A percentile compares a stretch with the other conserved stretches of the same genome.
Conservation (phyloP, 2,329 filamentous ascomycete genomes). For the Juglanconis sp. region DNA sequence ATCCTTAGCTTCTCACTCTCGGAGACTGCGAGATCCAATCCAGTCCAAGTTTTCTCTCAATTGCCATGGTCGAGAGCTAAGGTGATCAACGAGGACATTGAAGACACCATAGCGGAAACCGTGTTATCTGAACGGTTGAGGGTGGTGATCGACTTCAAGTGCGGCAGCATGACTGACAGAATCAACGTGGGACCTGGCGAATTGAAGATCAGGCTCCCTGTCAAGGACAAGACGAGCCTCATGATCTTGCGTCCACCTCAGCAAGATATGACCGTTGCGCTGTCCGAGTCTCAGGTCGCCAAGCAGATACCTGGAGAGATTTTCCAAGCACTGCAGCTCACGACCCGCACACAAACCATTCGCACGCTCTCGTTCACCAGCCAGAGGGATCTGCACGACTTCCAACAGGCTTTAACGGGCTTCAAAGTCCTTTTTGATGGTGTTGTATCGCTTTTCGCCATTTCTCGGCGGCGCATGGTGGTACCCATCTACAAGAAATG, state of each 20-base stretch:
- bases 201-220: constrained; percentile 63
- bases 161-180: constrained; percentile 77
- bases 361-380: constrained; percentile 69
- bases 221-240: constrained; percentile 58
- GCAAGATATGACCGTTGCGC: constrained; percentile 70
- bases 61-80: constrained; percentile 64
- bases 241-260: constrained; percentile 71
- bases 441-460: constrained; percentile 71
- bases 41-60: constrained; percentile 46
- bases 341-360: constrained; percentile 60
- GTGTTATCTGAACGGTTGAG: constrained; percentile 75
- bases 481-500: constrained; percentile 93
- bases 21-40: constrained; percentile 49
- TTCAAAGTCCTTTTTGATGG: constrained; percentile 74
- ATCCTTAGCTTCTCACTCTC: constrained; percentile 63
- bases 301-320: constrained; percentile 63
- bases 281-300: constrained; percentile 64
- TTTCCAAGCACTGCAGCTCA: constrained; percentile 57
- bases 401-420: constrained; percentile 76
- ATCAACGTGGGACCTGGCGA: constrained; percentile 79
- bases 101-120: constrained; percentile 61
- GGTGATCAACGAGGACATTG: constrained; percentile 69
- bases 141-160: constrained; percentile 70
- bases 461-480: constrained; percentile 81
- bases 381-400: constrained; percentile 68